phyloP scores from a whole-genome alignment of 345 rosid species.

The Laguncularia racemosa region DNA sequence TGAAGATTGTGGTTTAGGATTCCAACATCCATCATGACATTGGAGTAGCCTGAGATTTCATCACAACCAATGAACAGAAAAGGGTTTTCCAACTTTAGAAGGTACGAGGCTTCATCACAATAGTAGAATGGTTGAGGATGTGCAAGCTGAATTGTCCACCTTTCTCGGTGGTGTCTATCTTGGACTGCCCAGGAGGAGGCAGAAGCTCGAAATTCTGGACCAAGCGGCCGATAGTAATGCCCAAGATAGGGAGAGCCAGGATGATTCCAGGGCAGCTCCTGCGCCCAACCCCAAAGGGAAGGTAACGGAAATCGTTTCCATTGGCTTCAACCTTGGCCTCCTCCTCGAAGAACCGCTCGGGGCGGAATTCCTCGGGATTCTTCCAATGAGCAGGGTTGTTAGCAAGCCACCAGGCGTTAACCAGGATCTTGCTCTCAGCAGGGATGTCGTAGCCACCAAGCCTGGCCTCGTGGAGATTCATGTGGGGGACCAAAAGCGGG shows the following conservation, averaged over 20 bases:
- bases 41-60: no score
- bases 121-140: slow-evolving; percentile 86
- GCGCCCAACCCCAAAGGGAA: slow-evolving; percentile 96
- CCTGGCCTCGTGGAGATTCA: slow-evolving; percentile 94
- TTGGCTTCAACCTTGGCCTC: slow-evolving; percentile 88
- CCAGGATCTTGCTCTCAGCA: slow-evolving; percentile 91
- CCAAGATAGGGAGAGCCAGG: slow-evolving; percentile 87
- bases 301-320: slow-evolving; percentile 88
- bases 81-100: slow-evolving; percentile 3
- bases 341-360: slow-evolving; percentile 95
- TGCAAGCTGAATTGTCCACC: slow-evolving; percentile 98
- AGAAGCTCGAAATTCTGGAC: slow-evolving; percentile 94
- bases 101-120: slow-evolving; percentile 77
- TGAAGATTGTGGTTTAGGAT: no score
- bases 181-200: slow-evolving; percentile 86
- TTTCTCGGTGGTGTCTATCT: slow-evolving; percentile 75
- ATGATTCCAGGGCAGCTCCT: slow-evolving; percentile 99
- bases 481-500: slow-evolving; percentile 96
- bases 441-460: slow-evolving; percentile 81
- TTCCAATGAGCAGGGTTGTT: slow-evolving; percentile 88
- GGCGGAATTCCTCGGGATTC: slow-evolving; percentile 85
- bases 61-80: no score
- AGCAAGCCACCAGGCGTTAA: slow-evolving; percentile 97
- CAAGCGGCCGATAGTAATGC: slow-evolving; percentile 78
- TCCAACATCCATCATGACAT: no score